A percentile compares a stretch with the other conserved stretches of the same genome.
Evolutionary conservation across 768 basidiomycete genomes (phyloP).

Genomic region (Podaxis sp.): DNA sequence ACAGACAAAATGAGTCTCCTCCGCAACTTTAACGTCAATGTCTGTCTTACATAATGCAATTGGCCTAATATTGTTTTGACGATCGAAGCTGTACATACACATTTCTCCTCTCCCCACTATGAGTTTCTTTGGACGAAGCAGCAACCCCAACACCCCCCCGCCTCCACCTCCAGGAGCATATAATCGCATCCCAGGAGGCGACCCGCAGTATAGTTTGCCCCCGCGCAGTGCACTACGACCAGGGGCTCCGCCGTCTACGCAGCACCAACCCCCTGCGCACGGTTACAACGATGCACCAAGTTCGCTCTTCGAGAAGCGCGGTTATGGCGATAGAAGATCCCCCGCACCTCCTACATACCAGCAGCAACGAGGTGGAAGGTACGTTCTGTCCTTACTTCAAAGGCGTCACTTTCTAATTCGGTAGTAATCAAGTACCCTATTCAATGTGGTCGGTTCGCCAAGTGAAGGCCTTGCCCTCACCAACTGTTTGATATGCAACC

Average conservation of each 20-base stretch:
- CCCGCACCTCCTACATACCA: conserved; percentile 11
- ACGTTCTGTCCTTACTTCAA: conserved; percentile 7
- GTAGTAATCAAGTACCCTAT: conserved; percentile 31
- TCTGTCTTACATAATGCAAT: conserved; percentile 4
- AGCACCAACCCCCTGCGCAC: conserved; percentile 33
- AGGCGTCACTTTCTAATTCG: neutral
- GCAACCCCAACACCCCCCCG: conserved; percentile 32
- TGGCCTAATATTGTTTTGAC: neutral
- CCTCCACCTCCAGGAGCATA: conserved; percentile 36
- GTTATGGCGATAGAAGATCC: conserved; percentile 15
- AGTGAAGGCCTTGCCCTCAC: conserved; percentile 67
- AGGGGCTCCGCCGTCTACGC: conserved; percentile 35
- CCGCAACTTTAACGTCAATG: neutral
- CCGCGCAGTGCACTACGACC: conserved; percentile 15
- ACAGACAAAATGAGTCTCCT: neutral
- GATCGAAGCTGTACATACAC: neutral
- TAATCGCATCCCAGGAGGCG: conserved; percentile 31
- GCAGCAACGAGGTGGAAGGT: conserved; percentile 19
- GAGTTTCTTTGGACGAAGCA: conserved; percentile 45
- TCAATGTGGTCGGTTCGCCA: conserved; percentile 55
- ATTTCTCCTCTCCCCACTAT: conserved; percentile 20
- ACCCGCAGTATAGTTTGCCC: conserved; percentile 23
- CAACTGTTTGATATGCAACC: conserved; percentile 79
- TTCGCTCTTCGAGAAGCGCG: conserved; percentile 46
- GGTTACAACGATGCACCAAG: conserved; percentile 50